Percentiles rank a stretch among this genome's conserved stretches.
phyloP scores from a whole-genome alignment of 257 asterid genomes.

The Ophiorrhiza pumila region DNA sequence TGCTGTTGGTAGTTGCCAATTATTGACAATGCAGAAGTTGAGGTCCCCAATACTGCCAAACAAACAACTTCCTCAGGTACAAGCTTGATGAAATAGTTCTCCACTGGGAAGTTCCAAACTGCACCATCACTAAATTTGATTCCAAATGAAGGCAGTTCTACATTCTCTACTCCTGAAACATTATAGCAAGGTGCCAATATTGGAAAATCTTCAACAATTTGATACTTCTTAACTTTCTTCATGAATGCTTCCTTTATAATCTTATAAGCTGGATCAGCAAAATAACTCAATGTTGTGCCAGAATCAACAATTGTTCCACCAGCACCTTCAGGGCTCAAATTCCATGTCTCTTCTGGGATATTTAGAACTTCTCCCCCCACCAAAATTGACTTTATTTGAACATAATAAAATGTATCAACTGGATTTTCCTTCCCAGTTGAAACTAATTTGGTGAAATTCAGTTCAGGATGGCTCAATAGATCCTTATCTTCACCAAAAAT shows the following conservation, averaged over 20 bases:
- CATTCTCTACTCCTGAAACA: constrained; percentile 47
- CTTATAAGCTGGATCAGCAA: constrained; percentile 72
- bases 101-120: constrained; percentile 75
- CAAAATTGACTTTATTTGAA: constrained; percentile 54
- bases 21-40: constrained; percentile 65
- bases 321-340: constrained; percentile 43
- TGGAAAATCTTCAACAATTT: constrained; percentile 57
- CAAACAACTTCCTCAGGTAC: constrained; percentile 78
- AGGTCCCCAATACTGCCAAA: constrained; percentile 79
- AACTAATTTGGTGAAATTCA: constrained; percentile 64
- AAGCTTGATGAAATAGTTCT: constrained; percentile 71
- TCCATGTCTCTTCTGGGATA: constrained; percentile 66
- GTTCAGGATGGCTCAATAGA: constrained; percentile 42
- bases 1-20: constrained; percentile 95
- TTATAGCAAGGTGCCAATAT: constrained; percentile 78
- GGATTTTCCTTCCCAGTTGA: constrained; percentile 46
- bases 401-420: constrained; percentile 77
- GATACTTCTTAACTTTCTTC: constrained; percentile 46
- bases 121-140: constrained; percentile 80
- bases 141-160: constrained; percentile 68
- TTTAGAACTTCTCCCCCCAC: constrained; percentile 67
- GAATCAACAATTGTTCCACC: constrained; percentile 92
- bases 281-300: constrained; percentile 79
- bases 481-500: constrained; percentile 76
- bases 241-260: constrained; percentile 59